A percentile compares a stretch with the other conserved stretches of the same genome.
Conservation (phyloP, 768 basidiomycete species). For the Collybiopsis confluens region DNA sequence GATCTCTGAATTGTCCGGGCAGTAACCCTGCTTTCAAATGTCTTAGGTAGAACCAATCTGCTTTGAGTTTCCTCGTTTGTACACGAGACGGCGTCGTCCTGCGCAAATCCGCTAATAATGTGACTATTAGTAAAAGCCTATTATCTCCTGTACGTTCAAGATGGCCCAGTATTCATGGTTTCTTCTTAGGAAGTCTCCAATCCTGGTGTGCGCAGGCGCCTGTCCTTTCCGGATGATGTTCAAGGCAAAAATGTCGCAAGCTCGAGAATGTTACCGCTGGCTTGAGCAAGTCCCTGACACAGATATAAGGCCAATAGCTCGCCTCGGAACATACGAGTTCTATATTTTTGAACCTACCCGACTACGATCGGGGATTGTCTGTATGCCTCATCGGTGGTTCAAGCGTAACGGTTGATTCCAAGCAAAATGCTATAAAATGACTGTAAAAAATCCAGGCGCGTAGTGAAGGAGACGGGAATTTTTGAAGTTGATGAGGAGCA, state of each 20-base stretch:
- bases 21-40: too few relatives aligned
- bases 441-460: too few relatives aligned
- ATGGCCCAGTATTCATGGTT: too few relatives aligned
- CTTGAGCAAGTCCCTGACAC: conserved; percentile 1
- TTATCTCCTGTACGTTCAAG: too few relatives aligned
- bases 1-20: too few relatives aligned
- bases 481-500: too few relatives aligned
- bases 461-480: too few relatives aligned
- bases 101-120: too few relatives aligned
- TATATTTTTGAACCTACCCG: conserved; percentile 2
- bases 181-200: conserved; percentile 23
- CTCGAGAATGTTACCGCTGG: conserved; percentile 12
- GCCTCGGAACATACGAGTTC: not conserved
- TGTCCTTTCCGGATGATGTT: conserved; percentile 17
- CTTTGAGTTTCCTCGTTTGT: too few relatives aligned
- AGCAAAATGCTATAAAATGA: not conserved
- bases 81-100: too few relatives aligned
- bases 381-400: conserved; percentile 6
- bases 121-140: too few relatives aligned
- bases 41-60: too few relatives aligned
- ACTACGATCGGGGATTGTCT: not conserved
- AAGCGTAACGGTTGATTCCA: not conserved
- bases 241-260: conserved; percentile 5
- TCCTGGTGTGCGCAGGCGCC: conserved; percentile 11
- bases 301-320: not conserved